Base-by-base conservation (phyloP, 1,284 basidiomycete species). In the Phenoliferia sp. region DNA sequence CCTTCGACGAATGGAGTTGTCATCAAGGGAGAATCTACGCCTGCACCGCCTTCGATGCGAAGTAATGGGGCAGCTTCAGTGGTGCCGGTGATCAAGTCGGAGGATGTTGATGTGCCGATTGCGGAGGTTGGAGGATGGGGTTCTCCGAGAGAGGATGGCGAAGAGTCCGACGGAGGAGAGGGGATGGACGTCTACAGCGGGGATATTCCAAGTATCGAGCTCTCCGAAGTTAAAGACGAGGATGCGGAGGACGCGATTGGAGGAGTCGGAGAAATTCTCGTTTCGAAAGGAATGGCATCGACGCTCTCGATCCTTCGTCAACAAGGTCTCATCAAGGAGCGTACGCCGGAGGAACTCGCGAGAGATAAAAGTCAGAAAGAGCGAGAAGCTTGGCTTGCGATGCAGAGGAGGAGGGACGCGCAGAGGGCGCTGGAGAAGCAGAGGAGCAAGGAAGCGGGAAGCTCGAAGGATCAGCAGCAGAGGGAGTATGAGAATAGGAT, bases 401-500 rank as follows among this genome's bases (percentile, higher is more conserved):
- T 92, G 69, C 88, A 94, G 76, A 85, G 93, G 35, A 85, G 84
- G 48, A 84, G 87, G 66, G 82, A 90, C 65, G 85, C 88, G 10
- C 85, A 90, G 73, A 86, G 92, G 39, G 94, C 96, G 75, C 77
- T 90, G 57, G 93, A 95, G 66, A 85, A 85, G 58, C 79, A 89
- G 67, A 86, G 87, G 72, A 82, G 87, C 6, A 57, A 71, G 52
- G 61, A 59, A n/a, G 72, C 73, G 10, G 84, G 84, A n/a, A 88
- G 88, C 78, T 71, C 74, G 12, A 94, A 90, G 79, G 94, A 96
- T 77, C 95, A 98, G 80, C 89, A 91, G 28, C 89, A 91, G 69
- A 86, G 94, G 65, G 96, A 99, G 80, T 94, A 92, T 77, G 93
- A 97, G 80, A 97, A 97, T 77, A 86, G 92, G 65, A 78, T 88